Conservation (phyloP, 306 rosid genomes). For the Cyclanthera cordifolia region DNA sequence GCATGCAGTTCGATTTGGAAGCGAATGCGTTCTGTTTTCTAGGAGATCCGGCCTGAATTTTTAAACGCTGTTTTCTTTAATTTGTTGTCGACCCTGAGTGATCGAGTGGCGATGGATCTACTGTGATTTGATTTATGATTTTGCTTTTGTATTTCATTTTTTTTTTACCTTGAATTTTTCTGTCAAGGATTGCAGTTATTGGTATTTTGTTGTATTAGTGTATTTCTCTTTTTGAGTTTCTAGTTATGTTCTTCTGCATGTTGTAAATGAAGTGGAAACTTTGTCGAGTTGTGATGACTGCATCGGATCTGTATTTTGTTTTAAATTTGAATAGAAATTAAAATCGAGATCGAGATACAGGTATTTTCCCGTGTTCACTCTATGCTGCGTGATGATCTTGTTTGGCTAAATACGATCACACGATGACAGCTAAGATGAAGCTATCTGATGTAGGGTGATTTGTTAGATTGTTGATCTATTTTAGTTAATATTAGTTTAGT, state of each 20-base stretch:
- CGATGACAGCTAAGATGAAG: no score
- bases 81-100: neutral
- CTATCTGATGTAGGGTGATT: neutral
- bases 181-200: neutral
- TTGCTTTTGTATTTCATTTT: no score
- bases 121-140: neutral
- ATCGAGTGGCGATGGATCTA: constrained; percentile 1
- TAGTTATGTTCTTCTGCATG: neutral
- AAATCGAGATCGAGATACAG: neutral
- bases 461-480: neutral
- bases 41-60: neutral
- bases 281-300: neutral
- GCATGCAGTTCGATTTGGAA: neutral
- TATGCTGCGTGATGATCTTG: neutral
- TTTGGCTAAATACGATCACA: neutral
- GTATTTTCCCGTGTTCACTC: neutral
- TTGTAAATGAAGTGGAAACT: neutral
- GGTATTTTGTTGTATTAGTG: neutral
- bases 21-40: neutral
- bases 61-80: neutral
- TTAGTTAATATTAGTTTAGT: no score
- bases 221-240: neutral
- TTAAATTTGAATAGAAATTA: neutral
- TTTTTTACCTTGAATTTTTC: neutral
- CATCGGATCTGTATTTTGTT: neutral